A percentile compares a stretch with the other conserved stretches of the same genome.
These are phyloP conservation scores for Noccaea bulbosa DNA, from an alignment of 345 rosid species.

Conservation along the genomic window DNA sequence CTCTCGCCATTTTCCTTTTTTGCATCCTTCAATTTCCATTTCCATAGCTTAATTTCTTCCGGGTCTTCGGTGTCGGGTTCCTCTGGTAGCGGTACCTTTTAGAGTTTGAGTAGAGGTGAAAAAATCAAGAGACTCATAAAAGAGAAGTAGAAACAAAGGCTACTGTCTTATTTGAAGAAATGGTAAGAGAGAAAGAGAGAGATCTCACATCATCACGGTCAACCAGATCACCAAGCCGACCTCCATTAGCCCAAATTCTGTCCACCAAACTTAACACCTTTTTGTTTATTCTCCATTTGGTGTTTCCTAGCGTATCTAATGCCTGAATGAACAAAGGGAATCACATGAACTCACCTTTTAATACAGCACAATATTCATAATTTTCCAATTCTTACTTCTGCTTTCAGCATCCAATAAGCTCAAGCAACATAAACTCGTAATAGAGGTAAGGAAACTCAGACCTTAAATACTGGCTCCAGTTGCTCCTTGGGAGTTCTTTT, in stretches of 20 bases:
- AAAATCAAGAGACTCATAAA: constrained; percentile 16
- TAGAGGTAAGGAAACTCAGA: constrained; percentile 44
- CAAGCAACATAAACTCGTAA: constrained; percentile 7
- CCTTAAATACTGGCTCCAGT: constrained; percentile 81
- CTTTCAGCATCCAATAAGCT: constrained; percentile 23
- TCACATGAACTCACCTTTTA: constrained; percentile 31
- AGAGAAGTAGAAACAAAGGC: constrained; percentile 13
- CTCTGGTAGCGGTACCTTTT: constrained; percentile 76
- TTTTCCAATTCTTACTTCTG: neutral
- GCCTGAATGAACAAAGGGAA: constrained; percentile 62
- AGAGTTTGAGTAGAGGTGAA: constrained; percentile 29
- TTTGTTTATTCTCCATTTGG: constrained; percentile 93
- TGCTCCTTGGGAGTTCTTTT: constrained; percentile 66
- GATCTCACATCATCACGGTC: constrained; percentile 85
- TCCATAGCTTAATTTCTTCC: constrained; percentile 72
- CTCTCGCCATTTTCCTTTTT: constrained; percentile 83
- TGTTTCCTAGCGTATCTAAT: constrained; percentile 87
- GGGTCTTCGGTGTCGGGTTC: constrained; percentile 77
- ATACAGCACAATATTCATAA: constrained; percentile 21
- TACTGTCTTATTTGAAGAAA: constrained; percentile 17
- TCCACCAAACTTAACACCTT: constrained; percentile 82
- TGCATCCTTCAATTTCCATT: constrained; percentile 68
- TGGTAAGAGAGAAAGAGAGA: constrained; percentile 25
- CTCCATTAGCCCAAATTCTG: constrained; percentile 96
- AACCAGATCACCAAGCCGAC: constrained; percentile 75